These are phyloP conservation scores for Cantharellus cinnabarinus DNA, from an alignment of 768 basidiomycete genomes.

Conservation along the genomic window DNA sequence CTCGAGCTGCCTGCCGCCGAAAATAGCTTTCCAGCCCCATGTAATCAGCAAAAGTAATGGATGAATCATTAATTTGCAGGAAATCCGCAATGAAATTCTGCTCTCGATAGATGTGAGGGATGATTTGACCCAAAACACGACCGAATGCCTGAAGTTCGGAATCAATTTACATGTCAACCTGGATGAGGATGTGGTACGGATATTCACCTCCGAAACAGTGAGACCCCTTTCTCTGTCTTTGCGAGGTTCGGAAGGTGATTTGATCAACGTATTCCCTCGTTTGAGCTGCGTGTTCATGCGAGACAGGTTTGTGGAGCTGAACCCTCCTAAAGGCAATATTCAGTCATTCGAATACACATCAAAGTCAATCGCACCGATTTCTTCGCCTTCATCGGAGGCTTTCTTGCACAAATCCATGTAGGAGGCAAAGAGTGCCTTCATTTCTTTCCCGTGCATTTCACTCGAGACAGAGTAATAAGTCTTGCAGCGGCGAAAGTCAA, in stretches of 20 bases:
- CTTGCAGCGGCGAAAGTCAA: conserved; percentile 22
- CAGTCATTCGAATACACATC: neutral
- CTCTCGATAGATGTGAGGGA: conserved; percentile 58
- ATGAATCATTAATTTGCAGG: conserved; percentile 73
- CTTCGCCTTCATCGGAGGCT: conserved; percentile 47
- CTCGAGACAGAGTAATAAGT: conserved; percentile 79
- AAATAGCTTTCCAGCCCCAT: conserved; percentile 90
- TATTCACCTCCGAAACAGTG: conserved; percentile 45
- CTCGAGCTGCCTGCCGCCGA: conserved; percentile 68
- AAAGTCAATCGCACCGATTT: conserved; percentile 31
- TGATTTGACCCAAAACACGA: conserved; percentile 54
- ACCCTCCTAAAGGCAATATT: conserved; percentile 9
- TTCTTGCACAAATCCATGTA: conserved; percentile 45
- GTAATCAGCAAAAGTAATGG: conserved; percentile 87
- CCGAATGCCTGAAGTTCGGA: conserved; percentile 38
- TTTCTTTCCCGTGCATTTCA: conserved; percentile 60
- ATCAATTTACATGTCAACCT: neutral
- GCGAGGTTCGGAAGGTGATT: conserved; percentile 43
- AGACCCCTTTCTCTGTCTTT: conserved; percentile 36
- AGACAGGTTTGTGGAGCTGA: conserved; percentile 11
- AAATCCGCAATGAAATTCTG: conserved; percentile 81
- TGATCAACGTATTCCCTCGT: conserved; percentile 67
- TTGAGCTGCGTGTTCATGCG: conserved; percentile 5
- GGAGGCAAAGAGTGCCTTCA: conserved; percentile 45
- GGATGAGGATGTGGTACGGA: neutral